Evolutionary conservation across 305 asterid species (phyloP).

Genomic region (Fraxinus velutina): DNA sequence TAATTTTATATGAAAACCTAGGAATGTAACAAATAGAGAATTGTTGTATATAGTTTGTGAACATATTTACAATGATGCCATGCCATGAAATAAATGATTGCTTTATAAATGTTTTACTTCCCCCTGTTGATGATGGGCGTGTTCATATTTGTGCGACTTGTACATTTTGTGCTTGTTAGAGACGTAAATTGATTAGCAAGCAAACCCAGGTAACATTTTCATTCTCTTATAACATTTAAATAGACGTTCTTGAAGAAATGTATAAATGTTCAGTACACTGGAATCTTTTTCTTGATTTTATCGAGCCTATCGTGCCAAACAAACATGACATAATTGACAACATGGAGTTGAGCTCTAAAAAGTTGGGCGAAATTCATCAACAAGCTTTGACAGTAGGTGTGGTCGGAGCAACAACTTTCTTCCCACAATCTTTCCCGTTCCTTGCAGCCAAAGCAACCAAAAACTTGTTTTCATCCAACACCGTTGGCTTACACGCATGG

Average conservation of each 20-base stretch:
- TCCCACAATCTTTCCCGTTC: constrained; percentile 59
- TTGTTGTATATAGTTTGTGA: not conserved
- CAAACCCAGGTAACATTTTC: not conserved
- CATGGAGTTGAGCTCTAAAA: not conserved
- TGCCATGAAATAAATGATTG: not conserved
- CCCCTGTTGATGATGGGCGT: not conserved
- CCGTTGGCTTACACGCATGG: constrained; percentile 46
- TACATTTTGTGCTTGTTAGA: not conserved
- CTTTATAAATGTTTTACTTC: not conserved
- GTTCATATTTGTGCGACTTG: not conserved
- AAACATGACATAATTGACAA: not conserved
- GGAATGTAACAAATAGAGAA: not conserved
- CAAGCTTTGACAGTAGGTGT: constrained; percentile 41
- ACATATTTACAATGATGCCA: not conserved
- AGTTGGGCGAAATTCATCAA: constrained; percentile 27
- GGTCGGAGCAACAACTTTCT: constrained; percentile 24
- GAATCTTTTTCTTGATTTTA: not conserved
- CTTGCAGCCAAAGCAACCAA: constrained; percentile 52
- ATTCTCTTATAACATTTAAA: not conserved
- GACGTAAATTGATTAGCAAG: not conserved
- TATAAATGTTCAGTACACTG: not conserved
- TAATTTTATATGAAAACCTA: not conserved
- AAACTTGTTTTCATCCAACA: constrained; percentile 35
- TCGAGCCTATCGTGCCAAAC: not conserved
- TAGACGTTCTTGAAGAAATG: not conserved